These are phyloP conservation scores for Globisporangium carolinianum DNA, from an alignment of 352 stramenopile genomes.

Conservation along the genomic window DNA sequence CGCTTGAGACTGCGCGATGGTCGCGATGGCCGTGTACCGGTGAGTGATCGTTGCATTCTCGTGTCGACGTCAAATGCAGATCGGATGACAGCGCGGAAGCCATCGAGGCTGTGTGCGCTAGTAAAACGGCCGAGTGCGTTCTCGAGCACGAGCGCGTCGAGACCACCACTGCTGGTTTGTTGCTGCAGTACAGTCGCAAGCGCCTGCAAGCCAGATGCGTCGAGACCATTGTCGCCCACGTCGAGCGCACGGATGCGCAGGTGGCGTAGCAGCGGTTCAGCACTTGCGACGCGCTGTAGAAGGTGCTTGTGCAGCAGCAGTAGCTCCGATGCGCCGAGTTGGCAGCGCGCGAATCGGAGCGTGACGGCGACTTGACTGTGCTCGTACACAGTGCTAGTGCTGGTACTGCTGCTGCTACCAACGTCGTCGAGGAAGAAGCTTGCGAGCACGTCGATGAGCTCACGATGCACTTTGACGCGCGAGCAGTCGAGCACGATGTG, in stretches of 20 bases:
- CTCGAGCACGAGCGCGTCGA: slow-evolving; percentile 4
- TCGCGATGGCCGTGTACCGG: too few species aligned
- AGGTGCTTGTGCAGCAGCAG: slow-evolving; percentile 5
- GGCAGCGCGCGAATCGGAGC: slow-evolving; percentile 1
- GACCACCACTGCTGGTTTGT: background rate
- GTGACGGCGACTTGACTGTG: background rate
- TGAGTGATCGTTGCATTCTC: too few species aligned
- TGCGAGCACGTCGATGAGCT: slow-evolving; percentile 1
- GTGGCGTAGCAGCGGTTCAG: background rate
- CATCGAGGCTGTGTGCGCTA: background rate
- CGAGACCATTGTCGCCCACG: slow-evolving; percentile 9
- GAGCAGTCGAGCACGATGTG: slow-evolving; percentile 1
- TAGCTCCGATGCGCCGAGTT: slow-evolving; percentile 2
- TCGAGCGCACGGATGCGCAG: slow-evolving; percentile 3
- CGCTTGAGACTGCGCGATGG: background rate
- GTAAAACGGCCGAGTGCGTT: background rate
- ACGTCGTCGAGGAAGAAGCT: background rate
- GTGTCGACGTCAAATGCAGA: too few species aligned
- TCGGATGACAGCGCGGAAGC: slow-evolving; percentile 1
- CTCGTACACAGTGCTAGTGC: background rate
- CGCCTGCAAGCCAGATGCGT: background rate
- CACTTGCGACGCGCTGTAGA: background rate
- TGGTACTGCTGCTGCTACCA: background rate
- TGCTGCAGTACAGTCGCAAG: slow-evolving; percentile 6
- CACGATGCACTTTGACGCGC: background rate